These are phyloP conservation scores for Crassisporium funariophilum DNA, from an alignment of 768 basidiomycete genomes.

Conservation along the genomic window DNA sequence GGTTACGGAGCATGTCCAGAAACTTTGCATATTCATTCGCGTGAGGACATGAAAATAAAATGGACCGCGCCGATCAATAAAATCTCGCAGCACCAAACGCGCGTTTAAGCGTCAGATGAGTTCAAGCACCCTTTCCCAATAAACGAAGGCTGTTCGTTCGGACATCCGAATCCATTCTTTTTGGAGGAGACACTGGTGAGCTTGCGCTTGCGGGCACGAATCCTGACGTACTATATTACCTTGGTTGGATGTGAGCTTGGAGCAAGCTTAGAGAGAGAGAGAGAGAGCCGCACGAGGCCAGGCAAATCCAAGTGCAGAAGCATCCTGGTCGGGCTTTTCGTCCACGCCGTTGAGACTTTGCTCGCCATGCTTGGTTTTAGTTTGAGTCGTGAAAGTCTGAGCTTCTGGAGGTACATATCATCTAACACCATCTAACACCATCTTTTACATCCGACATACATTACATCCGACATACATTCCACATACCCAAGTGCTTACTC, in stretches of 20 bases:
- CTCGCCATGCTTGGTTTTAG: slow-evolving; percentile 10
- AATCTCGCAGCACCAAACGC: slow-evolving; percentile 12
- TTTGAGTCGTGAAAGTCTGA: slow-evolving; percentile 17
- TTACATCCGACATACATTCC: background rate
- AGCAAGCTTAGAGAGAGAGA: slow-evolving; percentile 16
- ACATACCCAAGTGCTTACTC: slow-evolving; percentile 1
- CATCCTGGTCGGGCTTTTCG: slow-evolving; percentile 12
- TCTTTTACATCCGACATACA: slow-evolving; percentile 1
- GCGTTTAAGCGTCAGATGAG: slow-evolving; percentile 13
- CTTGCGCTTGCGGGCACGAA: slow-evolving; percentile 10
- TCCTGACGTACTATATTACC: slow-evolving; percentile 7
- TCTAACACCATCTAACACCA: background rate
- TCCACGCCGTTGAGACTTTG: slow-evolving; percentile 12
- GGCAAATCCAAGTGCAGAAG: slow-evolving; percentile 16
- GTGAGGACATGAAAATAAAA: too few species aligned
- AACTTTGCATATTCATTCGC: slow-evolving; percentile 13
- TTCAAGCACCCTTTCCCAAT: slow-evolving; percentile 8
- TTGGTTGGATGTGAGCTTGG: slow-evolving; percentile 14
- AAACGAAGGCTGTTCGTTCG: slow-evolving; percentile 9
- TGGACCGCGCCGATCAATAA: slow-evolving; percentile 11
- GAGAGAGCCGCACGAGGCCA: slow-evolving; percentile 12
- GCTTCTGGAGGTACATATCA: slow-evolving; percentile 12
- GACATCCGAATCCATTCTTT: slow-evolving; percentile 11
- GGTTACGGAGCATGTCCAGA: slow-evolving; percentile 15
- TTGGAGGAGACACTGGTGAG: slow-evolving; percentile 11